Evolutionary conservation across 306 rosid species (phyloP).

Genomic region (cucumber (Cucumis sativus)): DNA sequence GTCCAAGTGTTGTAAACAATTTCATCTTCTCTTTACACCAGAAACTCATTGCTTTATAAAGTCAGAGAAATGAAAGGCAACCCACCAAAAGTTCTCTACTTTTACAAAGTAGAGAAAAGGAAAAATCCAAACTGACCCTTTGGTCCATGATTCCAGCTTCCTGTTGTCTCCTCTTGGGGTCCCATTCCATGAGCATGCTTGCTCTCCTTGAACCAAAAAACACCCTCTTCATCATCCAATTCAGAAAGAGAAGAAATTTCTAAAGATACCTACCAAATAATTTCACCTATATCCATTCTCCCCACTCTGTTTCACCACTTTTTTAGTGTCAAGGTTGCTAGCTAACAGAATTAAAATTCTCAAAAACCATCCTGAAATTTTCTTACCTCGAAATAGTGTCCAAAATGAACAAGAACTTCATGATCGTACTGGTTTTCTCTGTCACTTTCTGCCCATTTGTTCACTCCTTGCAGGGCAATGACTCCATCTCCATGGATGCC

Average conservation of each 20-base stretch:
- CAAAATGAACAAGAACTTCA: conserved; percentile 7
- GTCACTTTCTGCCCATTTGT: conserved; percentile 24
- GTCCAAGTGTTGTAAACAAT: neutral
- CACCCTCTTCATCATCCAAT: conserved; percentile 6
- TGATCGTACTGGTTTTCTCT: conserved; percentile 18
- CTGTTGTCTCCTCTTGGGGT: conserved; percentile 12
- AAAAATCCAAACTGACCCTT: neutral
- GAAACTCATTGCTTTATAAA: neutral
- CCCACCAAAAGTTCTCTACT: neutral
- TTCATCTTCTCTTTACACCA: neutral
- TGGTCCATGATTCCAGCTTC: conserved; percentile 7
- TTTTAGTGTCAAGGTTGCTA: neutral
- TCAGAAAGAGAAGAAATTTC: neutral
- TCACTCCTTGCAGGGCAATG: conserved; percentile 23
- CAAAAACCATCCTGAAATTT: neutral
- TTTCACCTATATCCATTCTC: neutral
- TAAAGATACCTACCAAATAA: neutral
- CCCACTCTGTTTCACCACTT: neutral
- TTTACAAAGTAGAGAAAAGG: neutral
- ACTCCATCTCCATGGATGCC: conserved; percentile 42
- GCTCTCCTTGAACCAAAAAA: conserved; percentile 9
- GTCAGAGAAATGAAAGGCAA: neutral
- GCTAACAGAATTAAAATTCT: neutral
- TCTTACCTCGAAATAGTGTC: neutral
- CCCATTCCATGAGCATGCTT: conserved; percentile 27